Evolutionary conservation across 371 early-diverging fungal genomes (phyloP), one percentile per base, ranked within the genome.

Genomic region (Mortierella sp.): DNA sequence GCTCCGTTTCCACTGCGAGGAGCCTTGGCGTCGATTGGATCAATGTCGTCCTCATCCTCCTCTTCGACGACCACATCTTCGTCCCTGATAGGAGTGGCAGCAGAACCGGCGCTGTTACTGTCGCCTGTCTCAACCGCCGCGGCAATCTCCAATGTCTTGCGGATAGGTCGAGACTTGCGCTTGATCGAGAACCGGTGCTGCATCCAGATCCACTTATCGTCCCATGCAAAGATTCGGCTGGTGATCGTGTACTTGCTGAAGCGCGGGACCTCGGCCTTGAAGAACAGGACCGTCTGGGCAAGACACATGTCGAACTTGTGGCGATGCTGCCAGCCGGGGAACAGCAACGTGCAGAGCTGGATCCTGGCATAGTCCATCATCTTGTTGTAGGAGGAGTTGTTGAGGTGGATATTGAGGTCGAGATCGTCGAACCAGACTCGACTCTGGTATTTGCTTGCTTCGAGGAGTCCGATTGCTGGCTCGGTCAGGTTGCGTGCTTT

Each of bases 161-260:
- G 81, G 9, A 74, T 71, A 0, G 82, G 82, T 54, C 59, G 64
- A 11, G 48, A 2, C 67, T 77, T 86, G 34, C 86, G 78, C 50
- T 86, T 86, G 76, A 86, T 77, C 48, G 86, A 86, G 71, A 86
- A 86, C 26, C 86, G 77, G 53, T 79, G 79, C 34, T 81, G 82
- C 75, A 82, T 76, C 86, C 86, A 86, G 74, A 86, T 82, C 92
- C 92, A 93, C 72, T 93, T 92, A 31, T 91, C 87, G 61, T 90
- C 89, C 92, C 92, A 93, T 9, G 92, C 88, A 77, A 89, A 90
- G 69, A 93, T 75, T 8, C 93, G 90, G 40, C 88, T 88, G 43
- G 92, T 88, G 59, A 92, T 87, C 1, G 89, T 90, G 69, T 91
- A 93, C 69, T 87, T 88, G 59, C 84, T 82, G 50, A 92, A 86